Percentiles rank a stretch among this genome's conserved stretches.
Conservation (phyloP, 2,329 filamentous ascomycete genomes). For the Exophiala lecanii-corni region DNA sequence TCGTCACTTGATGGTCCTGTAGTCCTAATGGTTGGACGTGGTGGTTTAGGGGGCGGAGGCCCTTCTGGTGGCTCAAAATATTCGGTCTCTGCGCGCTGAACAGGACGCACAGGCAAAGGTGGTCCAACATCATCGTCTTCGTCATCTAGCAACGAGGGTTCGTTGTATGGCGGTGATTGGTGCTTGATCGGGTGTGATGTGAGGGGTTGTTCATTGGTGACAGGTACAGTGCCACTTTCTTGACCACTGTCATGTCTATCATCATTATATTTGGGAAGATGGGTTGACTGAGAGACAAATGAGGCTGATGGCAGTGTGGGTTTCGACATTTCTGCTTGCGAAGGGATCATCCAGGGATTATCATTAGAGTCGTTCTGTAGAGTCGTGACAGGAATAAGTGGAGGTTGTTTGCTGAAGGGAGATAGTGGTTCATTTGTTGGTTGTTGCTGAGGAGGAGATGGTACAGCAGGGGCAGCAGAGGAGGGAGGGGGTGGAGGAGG, state of each 20-base stretch:
- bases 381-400: conserved; percentile 15
- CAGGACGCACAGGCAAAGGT: conserved; percentile 12
- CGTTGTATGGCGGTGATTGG: conserved; percentile 4
- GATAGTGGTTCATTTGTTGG: conserved; percentile 8
- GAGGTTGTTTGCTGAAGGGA: conserved; percentile 19
- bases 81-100: conserved; percentile 10
- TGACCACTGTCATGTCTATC: conserved; percentile 22
- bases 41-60: conserved; percentile 19
- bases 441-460: conserved; percentile 16
- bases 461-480: too few relatives aligned
- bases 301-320: too few relatives aligned
- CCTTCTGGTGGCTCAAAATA: conserved; percentile 16
- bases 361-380: conserved; percentile 11
- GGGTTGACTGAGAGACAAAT: too few relatives aligned
- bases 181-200: neutral
- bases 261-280: conserved; percentile 17
- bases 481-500: conserved; percentile 7
- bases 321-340: conserved; percentile 6
- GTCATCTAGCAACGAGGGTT: conserved; percentile 23
- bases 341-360: conserved; percentile 23
- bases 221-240: conserved; percentile 14
- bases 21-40: conserved; percentile 13
- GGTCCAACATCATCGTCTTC: conserved; percentile 18
- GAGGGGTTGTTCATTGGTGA: conserved; percentile 17
- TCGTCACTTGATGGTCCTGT: conserved; percentile 28